phyloP scores from a whole-genome alignment of 2,329 filamentous ascomycete genomes.

The Alternaria longipes region DNA sequence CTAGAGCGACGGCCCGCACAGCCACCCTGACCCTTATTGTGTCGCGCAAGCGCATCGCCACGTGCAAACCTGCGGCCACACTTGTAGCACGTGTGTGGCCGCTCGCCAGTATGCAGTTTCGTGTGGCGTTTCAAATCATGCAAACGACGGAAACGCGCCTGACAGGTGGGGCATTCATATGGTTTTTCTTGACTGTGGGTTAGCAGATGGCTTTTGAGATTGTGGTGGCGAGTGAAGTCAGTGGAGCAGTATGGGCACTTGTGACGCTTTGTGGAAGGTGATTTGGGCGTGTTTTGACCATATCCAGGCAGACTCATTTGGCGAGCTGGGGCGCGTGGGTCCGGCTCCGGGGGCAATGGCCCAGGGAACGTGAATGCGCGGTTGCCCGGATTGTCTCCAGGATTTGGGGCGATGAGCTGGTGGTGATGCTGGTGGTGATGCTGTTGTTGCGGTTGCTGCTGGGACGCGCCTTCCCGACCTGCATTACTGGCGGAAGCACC shows the following conservation, averaged over 20 bases:
- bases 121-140: conserved; percentile 96
- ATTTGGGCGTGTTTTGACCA: conserved; percentile 67
- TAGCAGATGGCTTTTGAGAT: conserved; percentile 94
- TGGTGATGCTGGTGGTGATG: conserved; percentile 39
- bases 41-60: conserved; percentile 91
- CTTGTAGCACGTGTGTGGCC: conserved; percentile 92
- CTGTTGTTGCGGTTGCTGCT: conserved; percentile 37
- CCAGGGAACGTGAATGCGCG: conserved; percentile 72
- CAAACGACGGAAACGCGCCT: conserved; percentile 88
- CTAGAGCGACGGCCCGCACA: conserved; percentile 92
- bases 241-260: conserved; percentile 97
- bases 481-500: conserved; percentile 56
- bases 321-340: conserved; percentile 62
- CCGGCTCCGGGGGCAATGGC: conserved; percentile 59
- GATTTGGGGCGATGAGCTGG: conserved; percentile 48
- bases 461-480: conserved; percentile 50
- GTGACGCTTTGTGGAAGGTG: conserved; percentile 85
- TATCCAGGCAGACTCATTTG: conserved; percentile 69
- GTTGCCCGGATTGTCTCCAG: conserved; percentile 52
- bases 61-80: conserved; percentile 95
- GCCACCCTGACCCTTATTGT: conserved; percentile 94
- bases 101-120: conserved; percentile 95
- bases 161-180: conserved; percentile 91
- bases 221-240: conserved; percentile 96
- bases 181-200: conserved; percentile 99